Base-by-base conservation (phyloP, 805 yeast species). In the Kuraishia borneana region DNA sequence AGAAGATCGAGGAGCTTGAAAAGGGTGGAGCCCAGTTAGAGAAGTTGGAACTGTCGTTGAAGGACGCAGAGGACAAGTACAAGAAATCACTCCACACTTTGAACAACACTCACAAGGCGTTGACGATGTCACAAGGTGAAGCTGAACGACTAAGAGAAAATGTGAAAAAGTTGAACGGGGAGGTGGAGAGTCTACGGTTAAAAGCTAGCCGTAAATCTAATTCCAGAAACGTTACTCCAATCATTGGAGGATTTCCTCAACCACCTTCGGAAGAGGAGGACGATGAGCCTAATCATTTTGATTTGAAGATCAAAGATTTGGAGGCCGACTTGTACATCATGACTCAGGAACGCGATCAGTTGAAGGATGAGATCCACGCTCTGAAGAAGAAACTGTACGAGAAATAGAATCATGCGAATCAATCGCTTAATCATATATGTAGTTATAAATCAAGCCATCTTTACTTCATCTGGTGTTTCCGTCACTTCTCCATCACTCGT, bases 301-400 rank as follows among this genome's bases (percentile, higher is more conserved):
- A 76, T 41, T 66, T 84, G 61, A 82, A 78, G 55, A 68, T 85
- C 30, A 76, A 82, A 45, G 95, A 85, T 45, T 59, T 85, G 45
- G 83, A 83, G 47, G 95, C 95, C 3, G 94, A 84, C 51, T 61
- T 85, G 42, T 80, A 70, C 46, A 81, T 85, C 36, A 68, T 80
- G 42, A 76, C 76, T 46, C 89, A 84, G 56, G 96, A 85, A 56
- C 69, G 94, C 42, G 92, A 85, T 48, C 81, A 77, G 45, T 61
- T 83, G 52, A 78, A 74, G 48, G 80, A 74, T 17, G 76, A 67
- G 38, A 70, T 76, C 12, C 50, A 73, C 21, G 45, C 61, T 1
- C 58, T 79, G 50, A 78, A 79, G 56, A 80, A 79, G 51, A 71
- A 70, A 44, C 54, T 79, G 39, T 31, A 16, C 18, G 33, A 18